Base-by-base conservation (phyloP, 2,329 filamentous ascomycete species). In the Alternaria ethzedia region DNA sequence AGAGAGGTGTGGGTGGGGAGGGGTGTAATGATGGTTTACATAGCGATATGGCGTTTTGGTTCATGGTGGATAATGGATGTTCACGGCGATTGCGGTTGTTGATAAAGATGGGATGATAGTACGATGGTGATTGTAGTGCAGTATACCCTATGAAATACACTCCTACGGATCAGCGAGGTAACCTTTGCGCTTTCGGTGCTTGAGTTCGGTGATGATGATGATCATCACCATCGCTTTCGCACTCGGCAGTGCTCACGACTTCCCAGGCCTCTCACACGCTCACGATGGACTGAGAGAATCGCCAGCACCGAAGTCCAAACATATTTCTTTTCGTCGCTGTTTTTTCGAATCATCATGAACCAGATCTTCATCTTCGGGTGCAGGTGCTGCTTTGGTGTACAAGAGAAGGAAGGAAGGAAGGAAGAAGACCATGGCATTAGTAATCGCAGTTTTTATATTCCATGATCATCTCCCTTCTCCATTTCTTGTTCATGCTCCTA, bases 361-460 rank as follows among this genome's bases (percentile, higher is more conserved):
- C 32, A n/a, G 32, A 0, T n/a, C 15, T n/a, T 1, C 5, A 41
- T 17, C 0, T 41, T 41, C 3, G 8, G 32, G 1, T 2, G 15
- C 32, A 3, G 0, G 8, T 2, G 8, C 15, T 10, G 32, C n/a
- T 41, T 2, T 41, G 15, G 32, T n/a, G 4, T 3, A 9, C 0
- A 41, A 36, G 15, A n/a, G 15, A 36, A 36, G 32, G 8, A 41
- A 41, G 4, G 7, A 36, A 32, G 12, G 30, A 15, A 12, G 6
- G 23, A 15, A 32, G 3, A 13, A 32, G 30, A 13, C 12, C 30
- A 32, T 30, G 2, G 2, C 12, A 2, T 2, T 1, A 2, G 2
- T 3, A 5, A 1, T 30, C 11, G 5, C 12, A 11, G 6, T 2
- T 12, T 32, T 36, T 15, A 36, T 36, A 15, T 15, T 13, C 6